Evolutionary conservation across 176 grass and related monocot genomes (phyloP), one percentile per base, ranked within the genome.

Genomic region (Aegilops bicornis): DNA sequence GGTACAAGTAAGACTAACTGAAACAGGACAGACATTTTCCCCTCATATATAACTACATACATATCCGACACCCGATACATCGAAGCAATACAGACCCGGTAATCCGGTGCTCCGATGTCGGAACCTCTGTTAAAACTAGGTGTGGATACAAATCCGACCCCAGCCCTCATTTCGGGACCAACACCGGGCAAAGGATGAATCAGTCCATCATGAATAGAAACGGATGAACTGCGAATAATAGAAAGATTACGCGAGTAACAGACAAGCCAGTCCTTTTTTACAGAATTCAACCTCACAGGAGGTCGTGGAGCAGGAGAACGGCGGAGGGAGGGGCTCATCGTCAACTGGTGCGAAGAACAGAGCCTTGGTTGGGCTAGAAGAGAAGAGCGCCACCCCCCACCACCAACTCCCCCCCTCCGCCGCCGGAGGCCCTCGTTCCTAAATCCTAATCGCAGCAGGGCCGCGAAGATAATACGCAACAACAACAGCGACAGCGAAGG

Each of bases 391-490:
- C 56, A 1, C 56, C 0, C 19, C 6, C 16, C 50, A 19, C 50
- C 50, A 54, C 50, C 56, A 59, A 8, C 8, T 59, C 3, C 2
- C 56, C 56, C 56, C 19, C 56, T 59, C 56, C 56, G 56, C n/a
- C 39, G 70, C 70, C 23, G 37, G 22, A 43, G 37, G 69, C 3
- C 72, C 24, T 42, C 27, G 23, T 76, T 23, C 22, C 70, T 43
- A 68, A 68, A 30, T 64, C 54, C 37, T 63, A 84, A 75, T 45
- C 72, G 68, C 58, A 12, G 70, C 73, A 72, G 82, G 77, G 14
- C 32, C 24, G 56, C 40, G 36, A 85, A 39, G 68, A 80, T 85
- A 89, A 80, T 80, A 89, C 59, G 54, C 45, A 48, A 40, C 25
- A 79, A 1, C 50, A 54, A 84, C 54, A 74, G 22, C 69, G 54